Evolutionary conservation across 2,329 filamentous ascomycete species (phyloP).

Genomic region (Epichloe uncinata): DNA sequence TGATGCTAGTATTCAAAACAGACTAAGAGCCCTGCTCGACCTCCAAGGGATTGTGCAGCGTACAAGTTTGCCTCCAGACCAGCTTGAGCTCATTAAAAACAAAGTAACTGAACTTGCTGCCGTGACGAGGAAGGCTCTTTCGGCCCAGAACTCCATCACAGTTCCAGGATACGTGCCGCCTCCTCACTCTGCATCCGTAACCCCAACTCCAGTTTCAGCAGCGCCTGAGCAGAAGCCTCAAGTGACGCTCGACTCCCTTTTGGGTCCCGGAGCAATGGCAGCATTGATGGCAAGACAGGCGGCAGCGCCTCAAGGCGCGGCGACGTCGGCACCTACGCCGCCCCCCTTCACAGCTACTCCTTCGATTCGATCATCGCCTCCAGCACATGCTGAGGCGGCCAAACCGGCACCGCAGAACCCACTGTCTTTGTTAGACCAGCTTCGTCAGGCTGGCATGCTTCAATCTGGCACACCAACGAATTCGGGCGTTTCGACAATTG

Average conservation of each 20-base stretch:
- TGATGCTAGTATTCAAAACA: constrained; percentile 63
- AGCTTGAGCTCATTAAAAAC: constrained; percentile 71
- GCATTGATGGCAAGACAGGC: constrained; percentile 42
- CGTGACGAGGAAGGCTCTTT: constrained; percentile 43
- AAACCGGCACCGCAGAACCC: constrained; percentile 28
- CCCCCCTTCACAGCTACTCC: constrained; percentile 22
- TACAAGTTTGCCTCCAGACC: constrained; percentile 65
- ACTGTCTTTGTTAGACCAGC: constrained; percentile 49
- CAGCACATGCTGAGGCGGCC: constrained; percentile 25
- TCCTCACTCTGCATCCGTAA: constrained; percentile 22
- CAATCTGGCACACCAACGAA: constrained; percentile 29
- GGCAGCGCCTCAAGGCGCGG: constrained; percentile 34
- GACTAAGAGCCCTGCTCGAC: constrained; percentile 73
- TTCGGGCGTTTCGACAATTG: constrained; percentile 20
- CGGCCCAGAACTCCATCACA: constrained; percentile 27
- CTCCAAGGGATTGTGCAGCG: constrained; percentile 62
- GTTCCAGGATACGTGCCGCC: constrained; percentile 24
- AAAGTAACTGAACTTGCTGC: constrained; percentile 66
- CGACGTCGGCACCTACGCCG: constrained; percentile 26
- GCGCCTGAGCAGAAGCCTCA: constrained; percentile 19
- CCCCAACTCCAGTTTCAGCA: constrained; percentile 18
- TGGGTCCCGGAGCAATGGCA: constrained; percentile 47
- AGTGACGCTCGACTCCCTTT: constrained; percentile 43
- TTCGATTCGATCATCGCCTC: constrained; percentile 35
- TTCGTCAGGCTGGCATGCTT: constrained; percentile 56